Evolutionary conservation across 2,329 filamentous ascomycete genomes (phyloP).

Genomic region (Aspergillus novofumigatus): DNA sequence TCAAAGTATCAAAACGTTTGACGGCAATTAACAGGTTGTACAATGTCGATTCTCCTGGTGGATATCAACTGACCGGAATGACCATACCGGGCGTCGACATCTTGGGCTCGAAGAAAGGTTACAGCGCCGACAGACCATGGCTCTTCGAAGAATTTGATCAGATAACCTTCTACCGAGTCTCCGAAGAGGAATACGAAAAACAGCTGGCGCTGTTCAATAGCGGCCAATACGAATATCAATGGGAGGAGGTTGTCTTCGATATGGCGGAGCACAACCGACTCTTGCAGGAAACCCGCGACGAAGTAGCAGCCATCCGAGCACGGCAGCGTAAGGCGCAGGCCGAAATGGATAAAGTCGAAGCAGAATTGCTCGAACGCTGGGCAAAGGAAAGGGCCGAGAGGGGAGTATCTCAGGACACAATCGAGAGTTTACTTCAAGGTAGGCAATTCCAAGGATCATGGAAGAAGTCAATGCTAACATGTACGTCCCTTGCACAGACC

Average conservation of each 20-base stretch:
- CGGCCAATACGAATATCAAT: conserved; percentile 51
- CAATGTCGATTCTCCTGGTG: conserved; percentile 54
- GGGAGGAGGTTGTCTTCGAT: conserved; percentile 49
- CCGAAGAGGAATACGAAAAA: conserved; percentile 48
- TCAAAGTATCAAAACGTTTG: background rate
- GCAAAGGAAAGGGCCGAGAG: conserved; percentile 44
- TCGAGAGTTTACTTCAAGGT: conserved; percentile 49
- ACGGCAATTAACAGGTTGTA: conserved; percentile 39
- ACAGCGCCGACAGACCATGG: conserved; percentile 46
- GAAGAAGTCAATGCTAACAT: background rate
- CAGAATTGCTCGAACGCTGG: conserved; percentile 34
- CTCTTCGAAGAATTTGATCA: conserved; percentile 57
- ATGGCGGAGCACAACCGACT: conserved; percentile 53
- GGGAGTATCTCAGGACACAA: conserved; percentile 47
- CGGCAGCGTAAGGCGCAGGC: conserved; percentile 48
- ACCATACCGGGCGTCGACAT: conserved; percentile 54
- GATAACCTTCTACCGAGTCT: conserved; percentile 53
- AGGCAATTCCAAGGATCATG: conserved; percentile 7
- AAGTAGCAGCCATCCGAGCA: conserved; percentile 45
- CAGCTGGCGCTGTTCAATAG: conserved; percentile 47
- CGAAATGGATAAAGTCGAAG: conserved; percentile 38
- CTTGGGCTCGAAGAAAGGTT: conserved; percentile 50
- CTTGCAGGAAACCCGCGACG: conserved; percentile 43
- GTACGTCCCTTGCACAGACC: conserved; percentile 21
- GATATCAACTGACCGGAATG: conserved; percentile 52